phyloP scores from a whole-genome alignment of 2,329 filamentous ascomycete genomes.

The Penicillium palitans region DNA sequence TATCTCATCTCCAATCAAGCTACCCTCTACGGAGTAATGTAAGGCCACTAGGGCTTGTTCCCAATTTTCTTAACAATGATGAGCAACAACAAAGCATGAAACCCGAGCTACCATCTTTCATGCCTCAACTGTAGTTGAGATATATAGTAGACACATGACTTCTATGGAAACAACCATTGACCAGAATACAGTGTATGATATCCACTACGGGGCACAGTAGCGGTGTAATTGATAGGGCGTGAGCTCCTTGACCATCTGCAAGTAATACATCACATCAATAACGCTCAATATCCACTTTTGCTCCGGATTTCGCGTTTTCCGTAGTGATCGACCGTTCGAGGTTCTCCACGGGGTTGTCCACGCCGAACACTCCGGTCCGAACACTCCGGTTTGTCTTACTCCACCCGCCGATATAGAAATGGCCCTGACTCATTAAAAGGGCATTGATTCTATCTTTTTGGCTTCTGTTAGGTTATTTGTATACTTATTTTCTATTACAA shows the following conservation, averaged over 20 bases:
- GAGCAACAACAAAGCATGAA: too few relatives aligned
- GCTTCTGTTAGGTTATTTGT: background rate
- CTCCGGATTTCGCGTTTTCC: background rate
- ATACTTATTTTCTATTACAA: background rate
- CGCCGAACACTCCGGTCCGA: constrained; percentile 13
- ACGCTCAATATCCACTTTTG: background rate
- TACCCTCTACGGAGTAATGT: too few relatives aligned
- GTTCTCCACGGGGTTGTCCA: background rate
- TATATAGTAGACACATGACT: too few relatives aligned
- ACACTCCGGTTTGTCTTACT: constrained; percentile 8
- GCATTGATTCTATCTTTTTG: background rate
- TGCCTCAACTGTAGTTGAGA: too few relatives aligned
- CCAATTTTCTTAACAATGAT: too few relatives aligned
- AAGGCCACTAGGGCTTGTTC: too few relatives aligned
- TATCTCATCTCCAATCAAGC: constrained; percentile 4
- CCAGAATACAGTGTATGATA: background rate
- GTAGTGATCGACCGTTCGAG: background rate
- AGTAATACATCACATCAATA: background rate
- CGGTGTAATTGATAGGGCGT: background rate
- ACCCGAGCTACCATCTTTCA: background rate
- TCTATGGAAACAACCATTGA: background rate
- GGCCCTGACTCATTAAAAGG: constrained; percentile 5
- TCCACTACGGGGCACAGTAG: background rate
- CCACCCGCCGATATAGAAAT: background rate
- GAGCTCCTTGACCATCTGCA: background rate